These are phyloP conservation scores for Russula ochroleuca DNA, from an alignment of 768 basidiomycete species.

Conservation along the genomic window DNA sequence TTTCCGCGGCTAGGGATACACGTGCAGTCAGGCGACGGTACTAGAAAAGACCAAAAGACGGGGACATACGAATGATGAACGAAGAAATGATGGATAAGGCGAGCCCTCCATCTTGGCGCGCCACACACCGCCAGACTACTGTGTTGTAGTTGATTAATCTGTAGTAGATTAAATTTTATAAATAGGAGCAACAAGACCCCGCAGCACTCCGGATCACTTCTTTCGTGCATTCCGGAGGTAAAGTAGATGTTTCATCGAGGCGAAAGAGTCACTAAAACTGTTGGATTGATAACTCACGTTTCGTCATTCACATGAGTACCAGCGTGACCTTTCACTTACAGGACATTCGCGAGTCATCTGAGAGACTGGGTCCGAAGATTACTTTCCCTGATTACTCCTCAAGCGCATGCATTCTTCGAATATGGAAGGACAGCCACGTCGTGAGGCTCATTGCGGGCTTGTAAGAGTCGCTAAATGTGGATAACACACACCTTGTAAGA, in stretches of 20 bases:
- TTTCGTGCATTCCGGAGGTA: background rate
- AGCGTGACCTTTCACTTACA: background rate
- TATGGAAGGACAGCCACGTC: conserved; percentile 1
- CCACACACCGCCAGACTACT: background rate
- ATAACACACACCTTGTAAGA: background rate
- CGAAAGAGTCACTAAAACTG: background rate
- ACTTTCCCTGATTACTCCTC: background rate
- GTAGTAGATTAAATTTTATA: background rate
- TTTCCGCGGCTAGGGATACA: background rate
- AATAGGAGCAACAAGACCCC: conserved; percentile 10
- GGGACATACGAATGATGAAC: background rate
- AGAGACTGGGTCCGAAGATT: background rate
- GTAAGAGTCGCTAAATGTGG: background rate
- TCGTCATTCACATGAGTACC: background rate
- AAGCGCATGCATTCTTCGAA: conserved; percentile 1
- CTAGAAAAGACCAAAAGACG: background rate
- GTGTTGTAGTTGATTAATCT: background rate
- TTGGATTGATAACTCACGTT: conserved; percentile 2
- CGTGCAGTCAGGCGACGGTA: background rate
- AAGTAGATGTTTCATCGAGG: conserved; percentile 6
- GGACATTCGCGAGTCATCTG: background rate
- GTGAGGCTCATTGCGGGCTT: background rate
- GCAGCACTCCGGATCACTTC: conserved; percentile 21
- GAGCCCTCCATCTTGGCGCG: background rate
- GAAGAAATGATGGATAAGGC: background rate